Evolutionary conservation across 1,284 basidiomycete species (phyloP).

Genomic region (Polyporus tsugae): DNA sequence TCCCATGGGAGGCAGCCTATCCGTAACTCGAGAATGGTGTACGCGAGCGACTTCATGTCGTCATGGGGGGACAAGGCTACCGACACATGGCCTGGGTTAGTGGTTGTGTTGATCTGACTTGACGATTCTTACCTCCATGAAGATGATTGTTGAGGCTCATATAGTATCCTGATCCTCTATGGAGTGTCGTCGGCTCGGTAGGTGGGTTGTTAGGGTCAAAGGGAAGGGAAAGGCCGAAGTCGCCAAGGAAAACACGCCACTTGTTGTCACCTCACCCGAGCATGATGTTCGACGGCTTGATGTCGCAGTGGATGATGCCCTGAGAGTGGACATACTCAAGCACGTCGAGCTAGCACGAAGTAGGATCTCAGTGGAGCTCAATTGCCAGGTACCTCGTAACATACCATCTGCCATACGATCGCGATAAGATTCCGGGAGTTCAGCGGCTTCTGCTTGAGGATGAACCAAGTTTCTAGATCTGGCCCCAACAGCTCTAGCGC

Average conservation of each 20-base stretch:
- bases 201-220: not conserved
- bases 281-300: not conserved
- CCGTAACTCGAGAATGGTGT: not conserved
- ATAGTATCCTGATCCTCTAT: not conserved
- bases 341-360: not conserved
- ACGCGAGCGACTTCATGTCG: conserved; percentile 1
- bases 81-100: not conserved
- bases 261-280: not conserved
- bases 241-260: not conserved
- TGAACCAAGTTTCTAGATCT: not conserved
- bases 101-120: not conserved
- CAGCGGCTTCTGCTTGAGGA: not conserved
- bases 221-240: not conserved
- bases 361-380: not conserved
- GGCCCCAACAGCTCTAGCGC: not conserved
- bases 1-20: not conserved
- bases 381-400: not conserved
- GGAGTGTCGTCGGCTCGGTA: not conserved
- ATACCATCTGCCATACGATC: not conserved
- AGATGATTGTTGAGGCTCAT: not conserved
- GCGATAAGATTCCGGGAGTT: not conserved
- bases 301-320: conserved; percentile 9
- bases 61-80: not conserved
- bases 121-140: not conserved
- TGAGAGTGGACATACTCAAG: not conserved